Conservation (phyloP, 371 early-diverging fungal genomes). For the Chytridiales sp. region DNA sequence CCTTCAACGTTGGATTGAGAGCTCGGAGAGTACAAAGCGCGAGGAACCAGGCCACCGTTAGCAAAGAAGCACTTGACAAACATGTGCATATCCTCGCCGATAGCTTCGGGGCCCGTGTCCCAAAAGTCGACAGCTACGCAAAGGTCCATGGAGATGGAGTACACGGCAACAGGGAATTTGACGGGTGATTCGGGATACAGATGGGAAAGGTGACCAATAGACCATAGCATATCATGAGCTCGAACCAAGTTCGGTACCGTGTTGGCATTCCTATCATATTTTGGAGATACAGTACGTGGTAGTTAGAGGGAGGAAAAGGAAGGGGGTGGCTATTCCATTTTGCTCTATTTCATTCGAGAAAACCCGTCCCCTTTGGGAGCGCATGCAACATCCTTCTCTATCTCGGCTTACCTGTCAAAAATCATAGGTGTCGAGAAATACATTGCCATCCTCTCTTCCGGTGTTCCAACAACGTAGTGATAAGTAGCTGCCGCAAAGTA, state of each 20-base stretch:
- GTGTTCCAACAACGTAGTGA: constrained; percentile 11
- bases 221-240: constrained; percentile 65
- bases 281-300: not conserved
- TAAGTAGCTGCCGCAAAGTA: constrained; percentile 34
- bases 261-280: constrained; percentile 48
- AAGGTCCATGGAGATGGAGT: constrained; percentile 57
- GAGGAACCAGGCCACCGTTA: constrained; percentile 63
- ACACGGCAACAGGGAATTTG: constrained; percentile 62
- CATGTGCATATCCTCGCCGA: constrained; percentile 75
- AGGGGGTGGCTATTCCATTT: not conserved
- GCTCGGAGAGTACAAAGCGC: constrained; percentile 71
- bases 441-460: constrained; percentile 38
- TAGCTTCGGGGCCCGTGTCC: constrained; percentile 63
- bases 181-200: constrained; percentile 53
- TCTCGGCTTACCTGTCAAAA: constrained; percentile 57
- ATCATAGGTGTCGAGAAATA: constrained; percentile 72
- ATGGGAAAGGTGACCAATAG: constrained; percentile 63
- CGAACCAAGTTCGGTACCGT: constrained; percentile 63
- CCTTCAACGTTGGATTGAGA: constrained; percentile 72
- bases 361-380: too few relatives aligned
- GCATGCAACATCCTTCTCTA: not conserved
- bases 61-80: constrained; percentile 77
- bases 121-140: constrained; percentile 64
- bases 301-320: not conserved
- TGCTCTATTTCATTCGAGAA: not conserved